These are phyloP conservation scores for Zygoascus flipseniorum DNA, from an alignment of 805 yeast species.

Conservation along the genomic window DNA sequence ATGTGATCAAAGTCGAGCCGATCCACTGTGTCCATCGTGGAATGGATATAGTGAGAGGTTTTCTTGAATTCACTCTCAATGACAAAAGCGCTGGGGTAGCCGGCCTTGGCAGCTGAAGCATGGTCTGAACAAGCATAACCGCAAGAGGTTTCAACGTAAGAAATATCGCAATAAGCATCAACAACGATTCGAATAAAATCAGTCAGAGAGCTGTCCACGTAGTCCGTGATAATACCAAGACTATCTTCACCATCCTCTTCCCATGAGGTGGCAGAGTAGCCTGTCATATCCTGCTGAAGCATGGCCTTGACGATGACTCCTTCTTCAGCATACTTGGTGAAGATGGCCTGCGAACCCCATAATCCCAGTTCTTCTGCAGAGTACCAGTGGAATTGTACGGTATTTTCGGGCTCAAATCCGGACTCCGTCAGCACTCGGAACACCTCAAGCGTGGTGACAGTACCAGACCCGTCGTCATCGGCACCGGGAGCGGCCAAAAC, in stretches of 20 bases:
- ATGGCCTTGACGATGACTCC: constrained; percentile 58
- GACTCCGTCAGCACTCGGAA: constrained; percentile 48
- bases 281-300: constrained; percentile 96
- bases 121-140: constrained; percentile 95
- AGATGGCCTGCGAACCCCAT: constrained; percentile 76
- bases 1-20: constrained; percentile 70
- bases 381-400: constrained; percentile 89
- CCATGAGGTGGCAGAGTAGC: constrained; percentile 48
- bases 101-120: constrained; percentile 72
- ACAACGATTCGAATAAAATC: constrained; percentile 56
- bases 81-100: constrained; percentile 78
- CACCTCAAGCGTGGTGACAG: constrained; percentile 68
- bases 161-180: constrained; percentile 53
- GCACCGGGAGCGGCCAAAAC: constrained; percentile 82
- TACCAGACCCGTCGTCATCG: constrained; percentile 90
- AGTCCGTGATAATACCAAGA: constrained; percentile 76
- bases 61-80: constrained; percentile 65
- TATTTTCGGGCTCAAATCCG: constrained; percentile 50
- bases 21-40: constrained; percentile 72
- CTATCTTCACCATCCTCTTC: constrained; percentile 48
- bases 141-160: constrained; percentile 67
- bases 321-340: constrained; percentile 41
- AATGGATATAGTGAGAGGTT: constrained; percentile 66
- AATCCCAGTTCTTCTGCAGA: constrained; percentile 93
- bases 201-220: constrained; percentile 46